phyloP scores from a whole-genome alignment of 2,329 filamentous ascomycete species.

The Penicillium palitans region DNA sequence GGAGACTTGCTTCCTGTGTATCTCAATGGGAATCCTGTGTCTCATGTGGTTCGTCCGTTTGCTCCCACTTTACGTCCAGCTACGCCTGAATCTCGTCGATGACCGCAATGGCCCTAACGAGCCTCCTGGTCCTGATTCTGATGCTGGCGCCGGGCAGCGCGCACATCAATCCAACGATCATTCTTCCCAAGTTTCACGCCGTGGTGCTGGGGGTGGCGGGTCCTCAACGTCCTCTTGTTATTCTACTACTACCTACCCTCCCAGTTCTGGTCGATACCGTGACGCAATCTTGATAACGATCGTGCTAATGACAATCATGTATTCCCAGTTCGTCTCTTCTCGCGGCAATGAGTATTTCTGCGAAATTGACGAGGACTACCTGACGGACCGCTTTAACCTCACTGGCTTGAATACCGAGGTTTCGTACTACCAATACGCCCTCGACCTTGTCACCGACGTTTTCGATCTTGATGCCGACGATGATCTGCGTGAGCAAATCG shows the following conservation, averaged over 20 bases:
- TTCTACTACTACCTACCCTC: too few species aligned
- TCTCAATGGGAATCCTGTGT: background rate
- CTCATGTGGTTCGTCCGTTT: background rate
- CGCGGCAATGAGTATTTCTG: conserved; percentile 99
- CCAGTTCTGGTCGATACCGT: too few species aligned
- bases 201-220: background rate
- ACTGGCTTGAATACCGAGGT: conserved; percentile 97
- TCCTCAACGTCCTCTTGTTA: background rate
- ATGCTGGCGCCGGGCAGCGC: background rate
- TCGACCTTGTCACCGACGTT: conserved; percentile 95
- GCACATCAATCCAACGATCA: rapidly evolving
- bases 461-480: conserved; percentile 99
- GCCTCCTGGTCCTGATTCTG: background rate
- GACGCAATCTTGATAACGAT: background rate
- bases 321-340: conserved; percentile 85
- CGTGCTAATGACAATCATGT: conserved; percentile 15
- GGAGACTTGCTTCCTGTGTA: rapidly evolving
- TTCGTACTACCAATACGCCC: conserved; percentile 97
- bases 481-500: conserved; percentile 95
- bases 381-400: conserved; percentile 96
- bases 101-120: background rate
- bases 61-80: background rate
- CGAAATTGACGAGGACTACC: conserved; percentile 98
- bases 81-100: background rate
- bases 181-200: background rate